Evolutionary conservation across 306 rosid species (phyloP).

Genomic region (Cicer judaicum): DNA sequence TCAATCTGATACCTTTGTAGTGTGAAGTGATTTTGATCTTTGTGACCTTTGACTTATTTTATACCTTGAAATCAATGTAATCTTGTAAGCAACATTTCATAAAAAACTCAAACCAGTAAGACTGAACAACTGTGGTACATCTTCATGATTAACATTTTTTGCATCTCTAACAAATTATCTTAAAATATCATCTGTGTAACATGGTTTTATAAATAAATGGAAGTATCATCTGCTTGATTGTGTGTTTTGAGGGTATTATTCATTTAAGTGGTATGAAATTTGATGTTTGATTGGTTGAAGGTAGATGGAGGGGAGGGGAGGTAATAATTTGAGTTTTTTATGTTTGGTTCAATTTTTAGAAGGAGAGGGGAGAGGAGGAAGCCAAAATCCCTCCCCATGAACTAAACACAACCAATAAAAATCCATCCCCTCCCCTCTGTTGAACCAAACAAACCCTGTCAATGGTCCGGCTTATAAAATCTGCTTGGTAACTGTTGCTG

Average conservation of each 20-base stretch:
- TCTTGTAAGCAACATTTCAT: constrained; percentile 17
- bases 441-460: too few species aligned
- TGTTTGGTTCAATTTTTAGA: too few species aligned
- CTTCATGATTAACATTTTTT: not conserved
- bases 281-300: too few species aligned
- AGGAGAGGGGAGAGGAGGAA: too few species aligned
- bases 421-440: too few species aligned
- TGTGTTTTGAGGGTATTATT: not conserved
- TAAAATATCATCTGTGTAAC: not conserved
- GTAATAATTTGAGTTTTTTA: too few species aligned
- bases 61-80: not conserved
- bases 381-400: too few species aligned
- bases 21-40: constrained; percentile 11
- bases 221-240: constrained; percentile 15
- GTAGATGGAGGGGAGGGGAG: too few species aligned
- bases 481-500: not conserved
- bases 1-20: constrained; percentile 21
- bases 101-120: not conserved
- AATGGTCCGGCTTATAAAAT: not conserved
- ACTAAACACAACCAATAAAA: too few species aligned
- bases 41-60: not conserved
- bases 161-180: not conserved
- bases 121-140: not conserved
- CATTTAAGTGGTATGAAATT: too few species aligned
- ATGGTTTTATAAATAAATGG: not conserved